Evolutionary conservation across 2,329 filamentous ascomycete species (phyloP), one percentile per base, ranked within the genome.

Genomic region (Septoria petroselini): DNA sequence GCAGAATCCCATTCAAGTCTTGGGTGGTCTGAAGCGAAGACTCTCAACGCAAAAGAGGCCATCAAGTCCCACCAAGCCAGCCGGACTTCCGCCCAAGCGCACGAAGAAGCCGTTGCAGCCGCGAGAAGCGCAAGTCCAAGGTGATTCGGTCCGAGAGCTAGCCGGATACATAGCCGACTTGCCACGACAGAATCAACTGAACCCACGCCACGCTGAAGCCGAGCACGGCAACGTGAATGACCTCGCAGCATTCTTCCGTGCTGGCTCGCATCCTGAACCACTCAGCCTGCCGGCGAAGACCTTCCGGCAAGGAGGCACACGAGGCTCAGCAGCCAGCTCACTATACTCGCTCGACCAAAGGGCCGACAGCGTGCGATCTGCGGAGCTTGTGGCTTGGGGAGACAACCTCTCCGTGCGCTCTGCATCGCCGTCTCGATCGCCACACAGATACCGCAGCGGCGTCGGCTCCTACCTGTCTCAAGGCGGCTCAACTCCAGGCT

Each of bases 61-160:
- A 2, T 25, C 37, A 3, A 48, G 37, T 4, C 37, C 45, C 15
- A 30, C 45, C 7, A 48, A 41, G 18, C 43, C 43, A 29, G 11
- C 27, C 15, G 43, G 33, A 15, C 37, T 44, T 14, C 41, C 41
- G 3, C 41, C 33, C 8, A 46, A 39, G 15, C 19, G 23, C 15
- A 39, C 21, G 11, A 15, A n/a, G 15, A 46, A 29, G 33, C 14
- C 25, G 2, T 41, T 52, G 17, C 45, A 29, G 18, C 50, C 55
- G 27, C 52, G 55, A 19, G 52, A 58, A 11, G 50, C 55, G n/a
- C 47, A 52, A 38, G 44, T 53, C 4, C 47, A 50, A 31, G 52
- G 42, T 18, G 50, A 49, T 14, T 51, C 52, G 7, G 40, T 48
- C 4, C 38, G 50, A 4, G 50, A 50, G n/a, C 41, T 58, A 5